phyloP scores from a whole-genome alignment of 1,284 basidiomycete species.

The Ganoderma lucidum region DNA sequence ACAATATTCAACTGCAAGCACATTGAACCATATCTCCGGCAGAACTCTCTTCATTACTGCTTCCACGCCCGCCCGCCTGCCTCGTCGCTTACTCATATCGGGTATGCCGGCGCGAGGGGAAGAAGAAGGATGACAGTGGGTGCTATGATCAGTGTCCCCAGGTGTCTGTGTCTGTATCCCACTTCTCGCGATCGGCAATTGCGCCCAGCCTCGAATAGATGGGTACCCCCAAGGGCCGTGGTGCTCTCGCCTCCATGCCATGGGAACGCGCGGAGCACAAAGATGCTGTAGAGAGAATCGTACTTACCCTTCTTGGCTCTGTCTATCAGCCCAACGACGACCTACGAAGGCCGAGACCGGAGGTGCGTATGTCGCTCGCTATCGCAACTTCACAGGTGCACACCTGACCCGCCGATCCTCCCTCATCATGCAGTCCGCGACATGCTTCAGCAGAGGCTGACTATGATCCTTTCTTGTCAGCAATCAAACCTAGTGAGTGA shows the following conservation, averaged over 20 bases:
- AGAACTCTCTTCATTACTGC: slow-evolving; percentile 4
- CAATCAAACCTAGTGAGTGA: slow-evolving; percentile 6
- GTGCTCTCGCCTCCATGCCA: background rate
- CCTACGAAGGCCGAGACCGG: background rate
- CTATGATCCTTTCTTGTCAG: background rate
- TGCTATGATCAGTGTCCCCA: background rate
- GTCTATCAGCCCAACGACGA: background rate
- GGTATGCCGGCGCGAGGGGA: background rate
- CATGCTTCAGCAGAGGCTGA: background rate
- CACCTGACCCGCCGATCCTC: background rate
- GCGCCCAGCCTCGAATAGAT: background rate
- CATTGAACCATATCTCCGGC: background rate
- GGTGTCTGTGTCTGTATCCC: background rate
- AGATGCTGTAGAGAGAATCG: background rate
- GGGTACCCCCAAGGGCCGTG: background rate
- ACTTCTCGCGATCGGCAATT: slow-evolving; percentile 1
- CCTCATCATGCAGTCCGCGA: background rate
- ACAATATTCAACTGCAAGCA: background rate
- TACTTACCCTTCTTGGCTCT: background rate
- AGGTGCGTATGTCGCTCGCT: background rate
- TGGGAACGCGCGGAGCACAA: background rate
- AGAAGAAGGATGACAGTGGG: background rate
- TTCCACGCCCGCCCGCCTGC: background rate
- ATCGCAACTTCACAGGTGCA: background rate
- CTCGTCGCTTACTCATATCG: background rate